Conservation (phyloP, 768 basidiomycete species). For the Tricholoma flavovirens region DNA sequence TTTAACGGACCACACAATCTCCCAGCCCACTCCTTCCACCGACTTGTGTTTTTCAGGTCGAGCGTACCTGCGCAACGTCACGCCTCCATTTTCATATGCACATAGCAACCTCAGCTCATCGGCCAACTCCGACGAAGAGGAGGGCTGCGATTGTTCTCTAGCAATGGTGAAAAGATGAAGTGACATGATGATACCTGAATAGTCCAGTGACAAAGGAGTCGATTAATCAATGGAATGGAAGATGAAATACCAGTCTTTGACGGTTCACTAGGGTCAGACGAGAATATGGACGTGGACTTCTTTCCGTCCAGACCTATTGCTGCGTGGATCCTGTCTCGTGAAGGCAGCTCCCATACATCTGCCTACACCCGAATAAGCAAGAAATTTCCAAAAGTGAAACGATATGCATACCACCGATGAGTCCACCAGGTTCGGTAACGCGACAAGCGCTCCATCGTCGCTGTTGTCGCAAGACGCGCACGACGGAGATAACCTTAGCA, state of each 20-base stretch:
- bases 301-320: conserved; percentile 64
- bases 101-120: conserved; percentile 56
- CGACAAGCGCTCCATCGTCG: conserved; percentile 48
- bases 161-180: conserved; percentile 53
- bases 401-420: conserved; percentile 60
- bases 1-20: conserved; percentile 58
- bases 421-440: conserved; percentile 85
- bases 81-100: conserved; percentile 85
- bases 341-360: conserved; percentile 82
- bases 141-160: conserved; percentile 12
- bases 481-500: conserved; percentile 32
- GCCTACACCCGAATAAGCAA: conserved; percentile 42
- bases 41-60: conserved; percentile 38
- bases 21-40: conserved; percentile 73
- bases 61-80: conserved; percentile 58
- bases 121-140: conserved; percentile 25
- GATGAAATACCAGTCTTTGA: conserved; percentile 47
- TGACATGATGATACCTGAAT: conserved; percentile 83
- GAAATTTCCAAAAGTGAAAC: not conserved
- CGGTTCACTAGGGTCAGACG: conserved; percentile 43
- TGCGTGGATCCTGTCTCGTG: conserved; percentile 67
- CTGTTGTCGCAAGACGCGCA: conserved; percentile 2
- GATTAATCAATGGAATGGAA: not conserved
- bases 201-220: not conserved
- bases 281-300: conserved; percentile 27